Percentiles rank a stretch among this genome's conserved stretches.
phyloP scores from a whole-genome alignment of 306 rosid genomes.

The Argentina anserina region DNA sequence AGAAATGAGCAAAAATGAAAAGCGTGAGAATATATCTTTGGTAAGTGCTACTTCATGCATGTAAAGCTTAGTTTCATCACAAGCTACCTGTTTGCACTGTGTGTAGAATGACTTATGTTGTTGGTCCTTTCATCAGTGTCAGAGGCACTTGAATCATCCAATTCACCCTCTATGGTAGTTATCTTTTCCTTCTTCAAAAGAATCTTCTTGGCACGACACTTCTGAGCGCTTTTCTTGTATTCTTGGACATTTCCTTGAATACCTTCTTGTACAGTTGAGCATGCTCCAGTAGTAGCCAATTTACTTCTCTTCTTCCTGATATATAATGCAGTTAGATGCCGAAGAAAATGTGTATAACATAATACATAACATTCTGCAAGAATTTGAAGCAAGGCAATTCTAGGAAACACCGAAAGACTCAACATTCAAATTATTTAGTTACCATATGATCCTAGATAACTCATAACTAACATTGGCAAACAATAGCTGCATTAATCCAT shows the following conservation, averaged over 20 bases:
- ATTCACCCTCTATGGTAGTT: conserved; percentile 35
- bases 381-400: not conserved
- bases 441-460: not conserved
- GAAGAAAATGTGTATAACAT: not conserved
- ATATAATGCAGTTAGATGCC: not conserved
- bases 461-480: not conserved
- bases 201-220: conserved; percentile 20
- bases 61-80: not conserved
- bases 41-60: not conserved
- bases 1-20: not conserved
- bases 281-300: conserved; percentile 36
- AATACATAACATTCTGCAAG: not conserved
- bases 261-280: conserved; percentile 33
- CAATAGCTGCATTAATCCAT: not conserved
- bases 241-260: conserved; percentile 18
- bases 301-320: conserved; percentile 72
- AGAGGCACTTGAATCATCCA: conserved; percentile 25
- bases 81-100: conserved; percentile 51
- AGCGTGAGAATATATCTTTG: not conserved
- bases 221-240: conserved; percentile 36
- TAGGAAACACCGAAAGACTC: not conserved
- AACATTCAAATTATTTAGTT: not conserved
- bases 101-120: conserved; percentile 23
- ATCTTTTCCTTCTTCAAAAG: conserved; percentile 37
- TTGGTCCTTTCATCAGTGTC: conserved; percentile 32